Base-by-base conservation (phyloP, 2,329 filamentous ascomycete genomes). In the Neonectria sp. region DNA sequence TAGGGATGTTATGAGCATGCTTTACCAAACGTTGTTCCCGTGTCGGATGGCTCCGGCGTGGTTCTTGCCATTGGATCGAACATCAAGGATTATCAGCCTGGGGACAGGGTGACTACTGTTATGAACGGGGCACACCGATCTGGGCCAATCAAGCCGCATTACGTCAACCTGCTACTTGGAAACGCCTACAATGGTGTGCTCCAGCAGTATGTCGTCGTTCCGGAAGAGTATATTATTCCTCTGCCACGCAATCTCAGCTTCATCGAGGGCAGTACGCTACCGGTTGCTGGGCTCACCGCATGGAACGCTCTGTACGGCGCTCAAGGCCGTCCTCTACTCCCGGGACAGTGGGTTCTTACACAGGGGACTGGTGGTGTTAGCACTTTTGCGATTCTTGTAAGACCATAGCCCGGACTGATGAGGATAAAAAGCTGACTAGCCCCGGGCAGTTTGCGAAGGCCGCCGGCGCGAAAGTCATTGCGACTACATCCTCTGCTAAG, bases 151-250 rank as follows among this genome's bases (percentile, higher is more conserved):
- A 76, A 76, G 25, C 24, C 61, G 2, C 68, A 69, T 0, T 79
- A 80, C 3, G 55, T 79, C 6, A 55, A 65, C 0, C 89, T 87
- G 2, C 90, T 90, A 7, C 84, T 93, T 1, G 92, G 92, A 61
- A 90, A 90, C 56, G 84, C 83, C 9, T 53, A 92, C 1, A 89
- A 93, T 70, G 92, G 92, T 56, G 86, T 86, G 0, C 83, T 94
- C 27, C 85, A 90, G 33, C 84, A 92, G 71, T 91, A 92, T 71
- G 90, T 81, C 60, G 85, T 88, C 9, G 93, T 91, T 77, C 83
- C 86, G 61, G 89, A 93, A 79, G 85, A 73, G 35, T 91, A 90
- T 1, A 81, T 94, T 9, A 90, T 93, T 17, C 80, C 82, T 49
- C 81, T 86, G 46, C 92, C 92, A 1, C 75, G 72, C 25, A 86